Base-by-base conservation (phyloP, 805 yeast species). In the Phaffomyces antillensis region DNA sequence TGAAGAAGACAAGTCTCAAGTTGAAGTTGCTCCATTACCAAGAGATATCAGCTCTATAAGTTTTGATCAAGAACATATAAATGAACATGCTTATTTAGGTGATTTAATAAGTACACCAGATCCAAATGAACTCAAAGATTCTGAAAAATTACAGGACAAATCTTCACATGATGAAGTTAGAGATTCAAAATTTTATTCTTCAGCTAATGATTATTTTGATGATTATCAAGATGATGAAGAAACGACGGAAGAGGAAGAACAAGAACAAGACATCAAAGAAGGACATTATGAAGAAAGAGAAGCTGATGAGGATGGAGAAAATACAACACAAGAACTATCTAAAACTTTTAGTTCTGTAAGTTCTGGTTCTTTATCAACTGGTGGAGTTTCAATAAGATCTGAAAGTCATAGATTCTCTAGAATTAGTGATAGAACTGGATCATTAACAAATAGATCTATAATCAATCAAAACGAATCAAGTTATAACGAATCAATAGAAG, bases 311-410 rank as follows among this genome's bases (percentile, higher is more conserved):
- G 20, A 7, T 13, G 38, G n/a, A n/a, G 9, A 15, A 5, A n/a
- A 26, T 28, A 7, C 16, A 37, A 18, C 33, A 8, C 16, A 36
- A 28, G 40, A n/a, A 13, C 13, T 35, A 15, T 37, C 37, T 1
- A 37, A 36, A 31, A 35, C 40, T 6, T 17, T 30, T 3, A 20
- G 46, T 4, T 39, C 41, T 7, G 48, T 52, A 40, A 55, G 53
- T 20, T 59, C 59, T 1, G 65, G 65, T 0, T 61, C 65, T 0
- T 40, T 61, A 16, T 61, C 65, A 5, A 61, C 65, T 0, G 65
- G 65, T 8, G 59, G 60, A 15, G 53, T 51, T 41, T 60, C 65
- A 3, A 51, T 60, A 13, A 54, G 46, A 32, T 53, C 62, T 44
- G 61, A 56, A 35, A 50, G 46, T 10, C 50, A 44, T 28, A 49